A percentile compares a stretch with the other conserved stretches of the same genome.
These are phyloP conservation scores for Starmerella bombi DNA, from an alignment of 805 yeast species.

Conservation along the genomic window DNA sequence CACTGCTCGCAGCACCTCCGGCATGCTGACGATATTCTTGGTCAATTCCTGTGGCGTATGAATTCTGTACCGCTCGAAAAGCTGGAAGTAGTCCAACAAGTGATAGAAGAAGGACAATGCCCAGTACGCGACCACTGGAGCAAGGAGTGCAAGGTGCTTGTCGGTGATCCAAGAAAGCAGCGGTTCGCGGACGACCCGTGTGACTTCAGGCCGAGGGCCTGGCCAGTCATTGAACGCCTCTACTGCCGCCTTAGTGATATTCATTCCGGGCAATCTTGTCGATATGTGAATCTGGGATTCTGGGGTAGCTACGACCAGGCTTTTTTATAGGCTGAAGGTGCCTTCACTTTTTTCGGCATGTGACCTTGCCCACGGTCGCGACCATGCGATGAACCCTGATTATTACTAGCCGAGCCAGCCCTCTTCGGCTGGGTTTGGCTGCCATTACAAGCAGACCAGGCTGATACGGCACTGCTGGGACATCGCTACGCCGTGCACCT, in stretches of 20 bases:
- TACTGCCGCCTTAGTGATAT: not conserved
- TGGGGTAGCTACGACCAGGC: too few species aligned
- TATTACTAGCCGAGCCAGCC: not conserved
- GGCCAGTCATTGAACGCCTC: slow-evolving; percentile 6
- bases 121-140: slow-evolving; percentile 84
- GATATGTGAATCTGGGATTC: too few species aligned
- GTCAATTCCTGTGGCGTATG: slow-evolving; percentile 84
- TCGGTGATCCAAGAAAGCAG: slow-evolving; percentile 56
- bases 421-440: not conserved
- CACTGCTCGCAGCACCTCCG: slow-evolving; percentile 69
- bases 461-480: too few species aligned
- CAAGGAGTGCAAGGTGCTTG: slow-evolving; percentile 51
- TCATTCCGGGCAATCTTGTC: not conserved
- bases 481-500: too few species aligned
- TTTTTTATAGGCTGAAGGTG: too few species aligned
- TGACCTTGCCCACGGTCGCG: slow-evolving; percentile 1
- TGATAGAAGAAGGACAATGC: slow-evolving; percentile 58
- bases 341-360: not conserved
- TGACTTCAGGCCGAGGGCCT: slow-evolving; percentile 14
- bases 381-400: not conserved
- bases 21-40: slow-evolving; percentile 60
- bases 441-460: not conserved
- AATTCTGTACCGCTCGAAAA: slow-evolving; percentile 74
- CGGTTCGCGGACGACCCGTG: slow-evolving; percentile 13
- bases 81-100: slow-evolving; percentile 54